A percentile compares a stretch with the other conserved stretches of the same genome.
Evolutionary conservation across 2,329 filamentous ascomycete species (phyloP).

Genomic region (Fusarium gaditjirri): DNA sequence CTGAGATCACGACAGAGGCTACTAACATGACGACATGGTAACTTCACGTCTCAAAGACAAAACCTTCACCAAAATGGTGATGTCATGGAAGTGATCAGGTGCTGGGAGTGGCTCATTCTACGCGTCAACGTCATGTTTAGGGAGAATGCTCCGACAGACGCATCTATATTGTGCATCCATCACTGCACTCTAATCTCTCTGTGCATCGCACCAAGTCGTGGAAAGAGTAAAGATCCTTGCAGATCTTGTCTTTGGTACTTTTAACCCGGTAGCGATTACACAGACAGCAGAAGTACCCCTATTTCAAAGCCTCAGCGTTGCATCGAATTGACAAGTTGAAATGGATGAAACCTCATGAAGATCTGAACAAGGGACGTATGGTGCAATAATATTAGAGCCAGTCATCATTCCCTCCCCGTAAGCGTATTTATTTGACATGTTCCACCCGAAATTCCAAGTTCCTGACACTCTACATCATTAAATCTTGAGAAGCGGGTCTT

Average conservation of each 20-base stretch:
- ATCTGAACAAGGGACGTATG: slow-evolving; percentile 17
- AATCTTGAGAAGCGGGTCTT: rapidly evolving
- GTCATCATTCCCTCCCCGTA: neutral
- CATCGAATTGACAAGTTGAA: neutral
- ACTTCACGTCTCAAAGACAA: neutral
- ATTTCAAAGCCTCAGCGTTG: neutral
- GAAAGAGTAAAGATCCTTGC: neutral
- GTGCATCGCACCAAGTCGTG: neutral
- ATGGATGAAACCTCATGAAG: slow-evolving; percentile 6
- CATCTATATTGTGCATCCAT: neutral
- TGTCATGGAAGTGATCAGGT: neutral
- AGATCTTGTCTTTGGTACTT: neutral
- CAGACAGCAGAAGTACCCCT: neutral
- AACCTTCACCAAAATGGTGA: neutral
- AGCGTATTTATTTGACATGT: neutral
- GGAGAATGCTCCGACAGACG: neutral
- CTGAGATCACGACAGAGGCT: slow-evolving; percentile 16
- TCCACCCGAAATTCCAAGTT: rapidly evolving
- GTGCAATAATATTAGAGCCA: slow-evolving; percentile 8
- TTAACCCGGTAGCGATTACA: neutral
- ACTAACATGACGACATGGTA: slow-evolving; percentile 26
- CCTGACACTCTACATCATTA: rapidly evolving
- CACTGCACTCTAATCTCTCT: neutral
- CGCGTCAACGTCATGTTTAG: neutral
- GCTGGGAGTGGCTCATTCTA: neutral